Base-by-base conservation (phyloP, 352 stramenopile species). In the Pythium phragmitis region DNA sequence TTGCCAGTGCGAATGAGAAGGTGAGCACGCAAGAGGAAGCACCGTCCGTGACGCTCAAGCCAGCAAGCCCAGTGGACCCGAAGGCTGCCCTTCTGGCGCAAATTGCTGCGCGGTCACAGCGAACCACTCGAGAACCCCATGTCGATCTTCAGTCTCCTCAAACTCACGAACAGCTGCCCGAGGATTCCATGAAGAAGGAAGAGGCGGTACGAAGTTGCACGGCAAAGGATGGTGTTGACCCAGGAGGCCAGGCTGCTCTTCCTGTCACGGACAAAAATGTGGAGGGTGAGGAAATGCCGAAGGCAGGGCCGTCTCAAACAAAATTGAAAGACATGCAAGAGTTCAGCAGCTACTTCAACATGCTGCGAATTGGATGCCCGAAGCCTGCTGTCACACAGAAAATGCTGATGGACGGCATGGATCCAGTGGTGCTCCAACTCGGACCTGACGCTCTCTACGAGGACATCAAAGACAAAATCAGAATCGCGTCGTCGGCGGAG, bases 281-380 rank as follows among this genome's bases (percentile, higher is more conserved):
- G 7, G 21, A 34, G 19, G 7, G 7, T 30, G 55, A 60, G 43
- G 14, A 28, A 26, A 59, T 57, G 17, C 26, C 21, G 48, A 47
- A 36, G 26, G 21, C n/a, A 11, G 17, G 12, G 49, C 13, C 9
- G 30, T 23, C 49, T 12, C 66, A 59, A 62, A 52, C 41, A 12
- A 76, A 63, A 13, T 70, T 94, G 7, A 81, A 90, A 26, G 77
- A 95, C 21, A 75, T 89, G 36, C 65, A 87, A 7, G 76, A 90
- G 37, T 92, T 90, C 19, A 70, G 77, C 26, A 81, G 81, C 45
- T 98, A 98, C 63, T 98, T 98, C 70, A 88, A 85, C 59, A 98
- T 99, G 95, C 67, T 98, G 16, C 87, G 95, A 43, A 81, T 98
- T 60, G 95, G 96, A 21, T 85, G 96, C 12, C 91, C 84, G 3